Evolutionary conservation across 495 filamentous ascomycete species (phyloP).

Genomic region (Annulohypoxylon moriforme): DNA sequence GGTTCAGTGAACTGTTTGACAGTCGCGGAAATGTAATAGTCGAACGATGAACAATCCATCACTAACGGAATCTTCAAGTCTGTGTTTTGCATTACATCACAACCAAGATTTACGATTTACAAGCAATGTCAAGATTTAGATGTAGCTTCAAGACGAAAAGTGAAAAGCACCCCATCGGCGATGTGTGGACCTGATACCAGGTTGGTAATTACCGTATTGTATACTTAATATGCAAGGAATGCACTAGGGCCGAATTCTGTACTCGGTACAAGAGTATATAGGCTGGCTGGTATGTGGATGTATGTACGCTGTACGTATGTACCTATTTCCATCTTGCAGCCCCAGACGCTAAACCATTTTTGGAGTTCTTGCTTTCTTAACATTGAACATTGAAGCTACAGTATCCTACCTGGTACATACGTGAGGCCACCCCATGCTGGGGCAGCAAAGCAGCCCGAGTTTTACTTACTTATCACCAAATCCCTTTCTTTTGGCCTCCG

Average conservation of each 20-base stretch:
- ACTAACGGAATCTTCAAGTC: constrained; percentile 2
- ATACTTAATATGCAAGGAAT: constrained; percentile 17
- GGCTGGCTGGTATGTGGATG: background rate
- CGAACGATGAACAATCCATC: background rate
- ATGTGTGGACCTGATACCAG: constrained; percentile 3
- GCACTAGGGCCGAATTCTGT: constrained; percentile 14
- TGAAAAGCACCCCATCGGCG: background rate
- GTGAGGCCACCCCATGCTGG: no score
- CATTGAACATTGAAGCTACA: no score
- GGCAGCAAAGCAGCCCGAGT: no score
- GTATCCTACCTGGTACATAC: background rate
- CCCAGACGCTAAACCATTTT: background rate
- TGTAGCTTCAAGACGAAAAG: background rate
- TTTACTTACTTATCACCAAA: no score
- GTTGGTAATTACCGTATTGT: background rate
- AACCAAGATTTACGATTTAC: constrained; percentile 3
- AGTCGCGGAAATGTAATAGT: background rate
- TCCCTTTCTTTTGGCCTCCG: no score
- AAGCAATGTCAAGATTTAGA: background rate
- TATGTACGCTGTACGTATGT: background rate
- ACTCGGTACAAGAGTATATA: constrained; percentile 2
- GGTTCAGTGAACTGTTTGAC: background rate
- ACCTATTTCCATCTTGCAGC: constrained; percentile 2
- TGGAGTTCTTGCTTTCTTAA: no score
- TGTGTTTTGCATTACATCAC: constrained; percentile 15